phyloP scores from a whole-genome alignment of 371 early-diverging fungal species.

The Actinomortierella wolfii region DNA sequence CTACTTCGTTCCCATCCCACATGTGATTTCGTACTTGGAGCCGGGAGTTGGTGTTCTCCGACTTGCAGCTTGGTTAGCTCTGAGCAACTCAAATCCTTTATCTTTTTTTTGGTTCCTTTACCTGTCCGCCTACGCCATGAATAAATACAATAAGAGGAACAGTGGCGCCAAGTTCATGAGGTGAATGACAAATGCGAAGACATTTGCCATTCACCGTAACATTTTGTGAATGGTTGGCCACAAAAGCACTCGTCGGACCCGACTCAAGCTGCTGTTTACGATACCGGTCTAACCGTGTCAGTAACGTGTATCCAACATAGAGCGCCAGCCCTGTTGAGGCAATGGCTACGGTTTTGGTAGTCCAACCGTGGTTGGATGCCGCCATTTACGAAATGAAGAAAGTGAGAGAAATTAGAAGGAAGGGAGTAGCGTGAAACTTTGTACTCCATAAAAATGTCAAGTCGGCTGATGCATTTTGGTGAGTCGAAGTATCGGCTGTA shows the following conservation, averaged over 20 bases:
- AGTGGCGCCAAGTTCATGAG: constrained; percentile 68
- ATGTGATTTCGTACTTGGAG: too few relatives aligned
- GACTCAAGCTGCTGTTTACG: constrained; percentile 13
- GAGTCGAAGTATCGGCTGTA: too few relatives aligned
- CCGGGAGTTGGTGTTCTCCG: not conserved
- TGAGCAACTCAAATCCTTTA: too few relatives aligned
- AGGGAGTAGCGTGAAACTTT: too few relatives aligned
- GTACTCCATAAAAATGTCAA: too few relatives aligned
- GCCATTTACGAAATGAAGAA: too few relatives aligned
- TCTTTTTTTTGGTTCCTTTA: constrained; percentile 28
- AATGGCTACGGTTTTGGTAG: constrained; percentile 10
- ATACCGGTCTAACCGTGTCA: constrained; percentile 6
- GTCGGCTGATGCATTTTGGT: too few relatives aligned
- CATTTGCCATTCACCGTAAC: constrained; percentile 60
- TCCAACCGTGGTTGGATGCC: constrained; percentile 8
- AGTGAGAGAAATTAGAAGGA: too few relatives aligned
- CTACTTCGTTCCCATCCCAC: too few relatives aligned
- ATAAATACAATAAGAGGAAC: constrained; percentile 73
- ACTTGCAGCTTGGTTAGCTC: too few relatives aligned
- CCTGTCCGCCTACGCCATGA: constrained; percentile 77
- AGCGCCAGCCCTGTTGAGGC: constrained; percentile 28
- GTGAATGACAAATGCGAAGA: constrained; percentile 68
- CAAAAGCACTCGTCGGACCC: constrained; percentile 23
- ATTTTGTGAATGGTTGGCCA: constrained; percentile 51
- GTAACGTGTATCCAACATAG: constrained; percentile 24